A percentile compares a stretch with the other conserved stretches of the same genome.
Conservation (phyloP, 1,284 basidiomycete genomes). For the Microstroma glucosiphilum region DNA sequence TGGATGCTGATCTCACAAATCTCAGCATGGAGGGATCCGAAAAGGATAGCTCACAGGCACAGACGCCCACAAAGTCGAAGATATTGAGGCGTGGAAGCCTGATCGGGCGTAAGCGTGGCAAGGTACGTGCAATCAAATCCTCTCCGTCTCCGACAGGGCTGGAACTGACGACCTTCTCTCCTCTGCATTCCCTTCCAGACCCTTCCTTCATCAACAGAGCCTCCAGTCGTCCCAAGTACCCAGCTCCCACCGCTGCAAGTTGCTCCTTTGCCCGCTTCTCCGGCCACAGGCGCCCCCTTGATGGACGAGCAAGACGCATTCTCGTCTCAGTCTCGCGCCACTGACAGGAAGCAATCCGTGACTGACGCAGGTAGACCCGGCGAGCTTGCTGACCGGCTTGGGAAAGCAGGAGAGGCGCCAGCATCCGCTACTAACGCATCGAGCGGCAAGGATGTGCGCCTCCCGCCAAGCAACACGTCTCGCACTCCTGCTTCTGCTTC, state of each 20-base stretch:
- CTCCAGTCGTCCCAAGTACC: slow-evolving; percentile 60
- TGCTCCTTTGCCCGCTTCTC: slow-evolving; percentile 53
- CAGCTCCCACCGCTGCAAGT: slow-evolving; percentile 78
- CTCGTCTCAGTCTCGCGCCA: too few species aligned
- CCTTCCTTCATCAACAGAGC: slow-evolving; percentile 68
- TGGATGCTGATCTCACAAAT: background rate
- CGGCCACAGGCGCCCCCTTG: background rate
- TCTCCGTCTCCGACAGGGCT: slow-evolving; percentile 15
- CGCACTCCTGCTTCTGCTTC: too few species aligned
- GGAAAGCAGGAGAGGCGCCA: too few species aligned
- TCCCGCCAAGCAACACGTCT: too few species aligned
- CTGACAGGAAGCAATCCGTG: too few species aligned
- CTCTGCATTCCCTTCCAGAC: slow-evolving; percentile 57
- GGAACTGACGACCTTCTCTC: slow-evolving; percentile 15
- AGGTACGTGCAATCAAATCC: slow-evolving; percentile 58
- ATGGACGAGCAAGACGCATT: too few species aligned
- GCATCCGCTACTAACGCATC: too few species aligned
- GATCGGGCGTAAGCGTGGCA: slow-evolving; percentile 82
- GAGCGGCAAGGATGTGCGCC: too few species aligned
- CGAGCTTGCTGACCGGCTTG: too few species aligned
- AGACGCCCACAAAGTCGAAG: background rate
- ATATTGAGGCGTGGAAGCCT: slow-evolving; percentile 55
- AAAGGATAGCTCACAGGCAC: background rate
- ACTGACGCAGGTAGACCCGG: too few species aligned
- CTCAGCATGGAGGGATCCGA: background rate